A percentile compares a stretch with the other conserved stretches of the same genome.
Evolutionary conservation across 2,329 filamentous ascomycete species (phyloP).

Genomic region (Fusarium anthophilum): DNA sequence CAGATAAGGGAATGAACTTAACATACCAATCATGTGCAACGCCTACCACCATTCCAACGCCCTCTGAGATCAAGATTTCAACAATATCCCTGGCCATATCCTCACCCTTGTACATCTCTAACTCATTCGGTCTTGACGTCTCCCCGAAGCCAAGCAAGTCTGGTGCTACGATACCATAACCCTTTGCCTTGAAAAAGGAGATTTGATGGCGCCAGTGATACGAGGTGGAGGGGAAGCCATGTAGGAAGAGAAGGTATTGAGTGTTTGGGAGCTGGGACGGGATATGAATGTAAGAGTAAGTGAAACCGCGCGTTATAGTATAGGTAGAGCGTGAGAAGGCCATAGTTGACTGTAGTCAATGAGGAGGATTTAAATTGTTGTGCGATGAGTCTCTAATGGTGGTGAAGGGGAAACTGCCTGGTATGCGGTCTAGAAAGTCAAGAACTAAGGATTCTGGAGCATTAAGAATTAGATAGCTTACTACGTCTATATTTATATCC

Average conservation of each 20-base stretch:
- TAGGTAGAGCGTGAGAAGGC: not conserved
- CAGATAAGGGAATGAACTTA: accelerated
- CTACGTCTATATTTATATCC: not conserved
- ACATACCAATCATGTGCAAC: not conserved
- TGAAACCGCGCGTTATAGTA: not conserved
- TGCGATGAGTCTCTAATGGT: accelerated
- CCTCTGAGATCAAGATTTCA: not conserved
- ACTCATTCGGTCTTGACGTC: not conserved
- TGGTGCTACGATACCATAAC: not conserved
- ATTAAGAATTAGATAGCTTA: not conserved
- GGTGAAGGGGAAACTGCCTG: accelerated
- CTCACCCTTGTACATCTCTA: not conserved
- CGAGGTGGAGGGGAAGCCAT: not conserved
- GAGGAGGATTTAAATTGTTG: not conserved
- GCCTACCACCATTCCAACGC: accelerated
- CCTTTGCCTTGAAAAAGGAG: not conserved
- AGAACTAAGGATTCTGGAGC: accelerated
- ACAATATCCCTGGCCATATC: not conserved
- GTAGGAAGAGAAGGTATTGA: not conserved
- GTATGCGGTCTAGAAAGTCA: accelerated
- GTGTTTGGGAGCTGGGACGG: not conserved
- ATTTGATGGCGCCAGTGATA: not conserved
- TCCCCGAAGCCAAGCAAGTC: not conserved
- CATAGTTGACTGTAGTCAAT: not conserved
- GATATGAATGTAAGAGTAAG: not conserved